Evolutionary conservation across 1,284 basidiomycete species (phyloP), one percentile per base, ranked within the genome.

Genomic region (Golubevia sp.): DNA sequence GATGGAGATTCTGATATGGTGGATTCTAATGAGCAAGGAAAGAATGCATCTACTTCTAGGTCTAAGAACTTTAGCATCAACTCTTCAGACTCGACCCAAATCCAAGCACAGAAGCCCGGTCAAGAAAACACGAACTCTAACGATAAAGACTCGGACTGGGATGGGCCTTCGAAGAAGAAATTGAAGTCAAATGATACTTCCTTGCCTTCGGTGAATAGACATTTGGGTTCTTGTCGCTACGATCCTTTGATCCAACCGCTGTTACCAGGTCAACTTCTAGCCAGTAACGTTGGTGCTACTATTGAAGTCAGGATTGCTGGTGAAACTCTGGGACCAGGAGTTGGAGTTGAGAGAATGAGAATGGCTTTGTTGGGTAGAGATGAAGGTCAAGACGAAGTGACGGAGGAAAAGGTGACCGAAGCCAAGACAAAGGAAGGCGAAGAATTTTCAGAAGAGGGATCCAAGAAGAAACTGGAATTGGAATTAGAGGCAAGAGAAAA

Each of bases 271-370:
- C 79, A 82, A 56, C 59, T 83, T 44, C 65, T 83, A 30, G 69
- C 72, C 5, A 61, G 64, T 51, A 79, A 83, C 54, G 69, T 83
- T 15, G 80, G 79, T 15, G 73, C 77, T 1, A 82, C 79, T 0
- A 34, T 83, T 21, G 80, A 83, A 51, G 76, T 83, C 18, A 77
- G 80, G 54, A 80, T 83, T 50, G 59, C 68, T 0, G 80, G 80
- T 26, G 70, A 66, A 24, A 58, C 65, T 26, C 63, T 77, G 55
- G 49, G 62, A 60, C 13, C n/a, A 60, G 62, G 50, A 27, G 55
- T 27, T 34, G 63, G 25, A 59, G 62, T 25, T 53, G 71, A 20
- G 66, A 67, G 7, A 38, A 49, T 48, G 66, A 65, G 70, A 55
- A 65, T 44, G 24, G 11, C 23, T 5, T 30, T 51, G 15, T n/a